Evolutionary conservation across 306 rosid species (phyloP), one percentile per base, ranked within the genome.

Genomic region (Vigna radiata): DNA sequence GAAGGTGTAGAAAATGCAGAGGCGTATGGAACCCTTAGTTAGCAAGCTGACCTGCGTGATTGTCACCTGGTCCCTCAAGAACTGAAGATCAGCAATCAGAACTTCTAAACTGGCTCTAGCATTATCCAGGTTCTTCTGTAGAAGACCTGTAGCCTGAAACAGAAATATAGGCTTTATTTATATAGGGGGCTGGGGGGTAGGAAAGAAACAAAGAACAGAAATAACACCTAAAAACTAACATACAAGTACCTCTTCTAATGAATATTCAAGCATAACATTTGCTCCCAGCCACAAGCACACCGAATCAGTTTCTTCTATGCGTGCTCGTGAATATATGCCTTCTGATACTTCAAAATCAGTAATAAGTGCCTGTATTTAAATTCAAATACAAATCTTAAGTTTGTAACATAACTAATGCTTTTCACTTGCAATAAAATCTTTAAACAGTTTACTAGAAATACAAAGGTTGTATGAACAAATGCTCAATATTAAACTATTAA

Each of bases 251-350:
- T 94, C 98, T 55, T 90, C 94, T 81, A 85, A 81, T 80, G 98
- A 90, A 83, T 91, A 91, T 84, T 94, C 96, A 86, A 94, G 87
- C 98, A 91, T 94, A 84, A 94, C 94, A 46, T 91, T 94, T 29
- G 98, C 98, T 85, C 97, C 97, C 76, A 94, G 90, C 98, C 97
- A 94, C 82, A 91, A 77, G 84, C 97, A 94, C 31, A 94, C 93
- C 4, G 89, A 91, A 67, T 87, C 90, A 9, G 94, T 70, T 79
- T 90, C 90, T 37, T 88, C 94, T 55, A 94, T 87, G 60, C 88
- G 79, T 82, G 98, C 94, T 39, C 86, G 90, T 55, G 97, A 94
- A 70, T 91, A 91, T 85, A 91, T 87, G 81, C 97, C 98, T 81
- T 94, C 97, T 31, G 90, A 89, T 77, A 94, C 87, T 89, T 94